Evolutionary conservation across 805 yeast genomes (phyloP), one percentile per base, ranked within the genome.

Genomic region (Candida hungchunana): DNA sequence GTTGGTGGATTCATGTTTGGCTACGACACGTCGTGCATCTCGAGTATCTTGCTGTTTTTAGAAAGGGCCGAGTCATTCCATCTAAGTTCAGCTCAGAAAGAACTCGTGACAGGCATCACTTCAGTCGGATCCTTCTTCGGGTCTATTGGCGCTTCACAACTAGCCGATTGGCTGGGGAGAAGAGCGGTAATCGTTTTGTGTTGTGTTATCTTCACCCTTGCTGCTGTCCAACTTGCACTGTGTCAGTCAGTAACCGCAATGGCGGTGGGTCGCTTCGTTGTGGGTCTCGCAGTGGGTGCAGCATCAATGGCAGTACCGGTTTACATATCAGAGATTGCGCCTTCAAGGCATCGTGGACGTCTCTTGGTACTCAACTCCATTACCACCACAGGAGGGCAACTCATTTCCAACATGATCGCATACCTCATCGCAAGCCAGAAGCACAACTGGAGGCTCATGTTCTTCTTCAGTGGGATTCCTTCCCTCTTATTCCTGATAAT

Each of bases 271-370:
- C 65, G 90, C 39, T 66, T 74, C 20, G 55, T 78, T 21, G 72
- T 82, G 12, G 89, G 89, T n/a, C 50, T 79, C 18, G 87, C 82
- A 7, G 78, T 83, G 17, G 93, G 93, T 12, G 71, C 73, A 18
- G 80, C 83, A 6, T 73, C 88, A 0, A 82, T 81, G 48, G 66
- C 79, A 26, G 76, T 79, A 3, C 90, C 82, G 0, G 65, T 74
- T 11, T 75, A 71, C 50, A 60, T 75, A 11, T 67, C 77, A 17
- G 82, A 76, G 50, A 59, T 73, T 18, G 62, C 73, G 4, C 72
- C 74, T 2, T 56, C 67, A 4, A 56, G 48, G 16, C 51, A 54
- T 9, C 58, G 73, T 46, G 71, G 72, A 2, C 51, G 57, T 3
- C 47, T 65, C 27, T 46, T 63, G 35, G 62, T 67, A 7, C 48